Evolutionary conservation across 23 red algal species (phyloP).

Genomic region (Gracilaria gracilis): DNA sequence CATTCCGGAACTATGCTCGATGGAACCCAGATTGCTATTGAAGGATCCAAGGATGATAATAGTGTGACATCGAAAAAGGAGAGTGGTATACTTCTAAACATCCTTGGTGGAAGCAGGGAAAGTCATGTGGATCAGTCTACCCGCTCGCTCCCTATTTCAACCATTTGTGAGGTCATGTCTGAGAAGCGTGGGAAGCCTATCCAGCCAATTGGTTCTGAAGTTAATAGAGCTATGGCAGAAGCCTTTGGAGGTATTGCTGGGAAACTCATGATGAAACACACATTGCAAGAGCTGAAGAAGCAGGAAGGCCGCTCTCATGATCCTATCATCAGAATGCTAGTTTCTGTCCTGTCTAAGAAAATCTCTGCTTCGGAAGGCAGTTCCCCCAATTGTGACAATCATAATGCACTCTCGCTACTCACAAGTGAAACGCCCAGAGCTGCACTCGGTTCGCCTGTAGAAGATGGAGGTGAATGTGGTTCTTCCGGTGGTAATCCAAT

Average conservation of each 20-base stretch:
- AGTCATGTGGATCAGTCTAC: slow-evolving; percentile 32
- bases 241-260: slow-evolving; percentile 77
- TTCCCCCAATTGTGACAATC: not conserved
- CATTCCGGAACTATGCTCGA: slow-evolving; percentile 88
- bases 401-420: slow-evolving; percentile 10
- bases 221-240: slow-evolving; percentile 70
- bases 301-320: slow-evolving; percentile 23
- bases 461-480: slow-evolving; percentile 5
- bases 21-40: slow-evolving; percentile 73
- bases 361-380: slow-evolving; percentile 17
- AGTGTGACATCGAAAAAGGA: slow-evolving; percentile 8
- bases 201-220: slow-evolving; percentile 47
- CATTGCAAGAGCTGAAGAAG: slow-evolving; percentile 41
- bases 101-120: slow-evolving; percentile 46
- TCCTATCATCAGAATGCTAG: slow-evolving; percentile 41
- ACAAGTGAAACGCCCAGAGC: not conserved
- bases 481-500: slow-evolving; percentile 33
- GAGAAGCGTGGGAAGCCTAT: slow-evolving; percentile 63
- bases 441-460: not conserved
- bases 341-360: slow-evolving; percentile 21
- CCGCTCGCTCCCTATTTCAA: slow-evolving; percentile 66
- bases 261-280: slow-evolving; percentile 75
- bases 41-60: slow-evolving; percentile 71
- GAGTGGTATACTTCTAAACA: slow-evolving; percentile 35
- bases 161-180: slow-evolving; percentile 60